Evolutionary conservation across 2,329 filamentous ascomycete species (phyloP), one percentile per base, ranked within the genome.

Genomic region (Akanthomyces dipterigenus): DNA sequence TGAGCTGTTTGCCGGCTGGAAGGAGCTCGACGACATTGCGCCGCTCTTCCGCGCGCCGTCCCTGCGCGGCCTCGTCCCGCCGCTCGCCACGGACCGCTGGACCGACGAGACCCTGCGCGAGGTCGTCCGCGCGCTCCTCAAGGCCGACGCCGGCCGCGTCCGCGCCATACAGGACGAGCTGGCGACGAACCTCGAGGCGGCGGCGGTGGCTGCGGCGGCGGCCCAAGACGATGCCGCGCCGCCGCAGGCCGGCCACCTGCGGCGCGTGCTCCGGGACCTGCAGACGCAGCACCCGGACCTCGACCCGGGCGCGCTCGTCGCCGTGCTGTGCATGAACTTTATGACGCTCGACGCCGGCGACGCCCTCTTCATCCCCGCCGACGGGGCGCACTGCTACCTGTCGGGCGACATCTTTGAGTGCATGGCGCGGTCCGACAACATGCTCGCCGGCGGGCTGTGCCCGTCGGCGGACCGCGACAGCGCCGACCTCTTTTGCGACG

Each of bases 1-100:
- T 67, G 88, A 92, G 71, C 85, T 88, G 0, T 92, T 93, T 66
- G 87, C 85, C 11, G 89, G 89, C 6, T 92, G 87, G 77, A 91
- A 90, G 69, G 84, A 87, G 0, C 75, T 89, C 0, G 68, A 73
- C 11, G 77, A 86, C 2, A 86, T 92, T 62, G 73, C 84, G 36
- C 69, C 76, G 0, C 73, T 91, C 1, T 80, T 91, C 68, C 73
- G 80, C 45, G 73, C 88, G 28, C 74, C 81, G 31, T 77, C 80
- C 3, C 74, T 89, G 0, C 74, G 80, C 51, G 71, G 73, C 1
- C 87, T 86, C 68, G 69, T 85, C 0, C n/a, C n/a, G n/a, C n/a
- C n/a, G n/a, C n/a, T n/a, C 83, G 82, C 0, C 56, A 71, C 16
- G 68, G 69, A 46, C 73, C 77, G 26, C 9, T 87, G 87, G 74